phyloP scores from a whole-genome alignment of 345 rosid species.

The Carallia pectinifolia region DNA sequence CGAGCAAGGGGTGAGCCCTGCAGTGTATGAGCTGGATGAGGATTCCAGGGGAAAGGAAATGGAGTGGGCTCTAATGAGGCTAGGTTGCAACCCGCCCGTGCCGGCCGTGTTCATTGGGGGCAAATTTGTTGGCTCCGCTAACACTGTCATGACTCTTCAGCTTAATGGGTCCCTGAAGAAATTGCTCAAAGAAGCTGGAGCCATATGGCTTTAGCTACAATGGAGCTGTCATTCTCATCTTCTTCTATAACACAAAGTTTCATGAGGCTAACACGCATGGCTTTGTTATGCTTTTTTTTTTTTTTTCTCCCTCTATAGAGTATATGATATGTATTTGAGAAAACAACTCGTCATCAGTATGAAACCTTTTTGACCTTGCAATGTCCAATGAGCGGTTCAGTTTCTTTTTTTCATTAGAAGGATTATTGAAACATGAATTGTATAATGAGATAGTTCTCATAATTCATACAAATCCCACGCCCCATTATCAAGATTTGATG shows the following conservation, averaged over 20 bases:
- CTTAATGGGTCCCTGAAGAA: constrained; percentile 80
- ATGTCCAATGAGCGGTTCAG: too few species aligned
- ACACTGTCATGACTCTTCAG: constrained; percentile 83
- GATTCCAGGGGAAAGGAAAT: constrained; percentile 65
- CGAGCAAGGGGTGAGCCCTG: constrained; percentile 87
- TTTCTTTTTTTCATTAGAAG: too few species aligned
- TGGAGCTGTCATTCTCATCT: neutral
- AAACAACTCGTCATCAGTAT: too few species aligned
- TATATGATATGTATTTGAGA: too few species aligned
- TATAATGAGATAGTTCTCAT: too few species aligned
- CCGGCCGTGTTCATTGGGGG: constrained; percentile 92
- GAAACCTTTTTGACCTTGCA: too few species aligned
- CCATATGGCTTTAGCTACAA: constrained; percentile 64
- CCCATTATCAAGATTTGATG: too few species aligned
- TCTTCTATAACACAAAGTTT: neutral
- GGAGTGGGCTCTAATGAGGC: constrained; percentile 68
- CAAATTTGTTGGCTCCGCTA: constrained; percentile 76
- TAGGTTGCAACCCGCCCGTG: constrained; percentile 77
- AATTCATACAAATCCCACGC: too few species aligned
- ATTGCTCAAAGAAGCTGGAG: constrained; percentile 83
- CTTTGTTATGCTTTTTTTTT: neutral
- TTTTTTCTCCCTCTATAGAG: neutral
- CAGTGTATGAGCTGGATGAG: constrained; percentile 73
- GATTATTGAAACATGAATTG: too few species aligned
- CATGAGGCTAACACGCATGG: neutral